Evolutionary conservation across 225 moss, liverwort and hornwort genomes (phyloP).

Genomic region (Neckera pumila): DNA sequence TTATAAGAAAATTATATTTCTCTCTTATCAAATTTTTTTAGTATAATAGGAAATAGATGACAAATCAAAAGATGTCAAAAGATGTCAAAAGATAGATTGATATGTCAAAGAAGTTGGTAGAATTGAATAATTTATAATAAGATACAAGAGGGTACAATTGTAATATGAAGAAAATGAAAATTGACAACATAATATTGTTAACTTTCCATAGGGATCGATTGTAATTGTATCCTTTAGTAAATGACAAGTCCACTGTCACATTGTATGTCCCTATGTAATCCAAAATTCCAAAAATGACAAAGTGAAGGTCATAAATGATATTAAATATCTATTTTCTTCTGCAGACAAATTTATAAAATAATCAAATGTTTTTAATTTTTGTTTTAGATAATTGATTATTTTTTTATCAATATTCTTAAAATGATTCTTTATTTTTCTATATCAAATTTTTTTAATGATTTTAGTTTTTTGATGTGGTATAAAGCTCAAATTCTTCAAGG

Average conservation of each 20-base stretch:
- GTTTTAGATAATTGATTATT: no score
- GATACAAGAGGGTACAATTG: neutral
- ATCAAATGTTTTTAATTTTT: no score
- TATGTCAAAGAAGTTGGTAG: neutral
- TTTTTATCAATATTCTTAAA: no score
- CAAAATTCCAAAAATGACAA: no score
- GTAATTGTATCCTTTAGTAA: no score
- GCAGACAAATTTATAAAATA: no score
- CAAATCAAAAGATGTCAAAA: neutral
- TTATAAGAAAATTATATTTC: neutral
- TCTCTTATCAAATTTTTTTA: neutral
- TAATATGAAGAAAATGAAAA: neutral
- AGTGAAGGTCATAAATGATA: no score
- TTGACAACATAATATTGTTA: neutral
- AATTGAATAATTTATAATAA: neutral
- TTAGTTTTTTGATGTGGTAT: neutral
- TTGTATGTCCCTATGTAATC: no score
- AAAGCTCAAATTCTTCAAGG: neutral
- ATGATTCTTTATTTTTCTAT: neutral
- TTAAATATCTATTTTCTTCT: no score
- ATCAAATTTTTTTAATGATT: neutral
- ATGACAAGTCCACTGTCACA: no score
- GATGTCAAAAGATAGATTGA: no score
- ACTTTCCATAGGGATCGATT: fast-evolving
- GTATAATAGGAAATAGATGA: neutral